Evolutionary conservation across 257 asterid genomes (phyloP).

Genomic region (Salvia hispanica): DNA sequence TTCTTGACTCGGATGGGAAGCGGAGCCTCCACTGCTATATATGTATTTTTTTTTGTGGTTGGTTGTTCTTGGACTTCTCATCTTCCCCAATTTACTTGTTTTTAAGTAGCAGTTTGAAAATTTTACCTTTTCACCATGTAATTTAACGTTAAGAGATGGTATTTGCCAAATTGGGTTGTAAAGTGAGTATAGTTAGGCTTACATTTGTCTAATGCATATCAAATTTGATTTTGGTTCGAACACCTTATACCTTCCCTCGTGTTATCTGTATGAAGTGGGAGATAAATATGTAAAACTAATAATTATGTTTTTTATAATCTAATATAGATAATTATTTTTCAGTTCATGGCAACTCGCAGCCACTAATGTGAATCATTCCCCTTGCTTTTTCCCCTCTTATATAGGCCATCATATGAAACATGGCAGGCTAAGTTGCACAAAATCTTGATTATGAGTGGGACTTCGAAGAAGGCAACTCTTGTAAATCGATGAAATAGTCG

Average conservation of each 20-base stretch:
- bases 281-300: not conserved
- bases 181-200: slow-evolving; percentile 42
- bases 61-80: slow-evolving; percentile 25
- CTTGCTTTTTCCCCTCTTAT: too few species aligned
- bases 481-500: too few species aligned
- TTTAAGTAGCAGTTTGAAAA: slow-evolving; percentile 25
- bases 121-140: slow-evolving; percentile 27
- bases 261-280: slow-evolving; percentile 26
- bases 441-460: too few species aligned
- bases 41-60: slow-evolving; percentile 27
- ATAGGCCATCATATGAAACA: too few species aligned
- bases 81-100: slow-evolving; percentile 33
- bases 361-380: too few species aligned
- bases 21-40: slow-evolving; percentile 27
- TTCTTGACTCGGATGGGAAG: slow-evolving; percentile 31
- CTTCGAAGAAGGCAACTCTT: too few species aligned
- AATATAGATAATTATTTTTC: too few species aligned
- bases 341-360: too few species aligned
- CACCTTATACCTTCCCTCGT: not conserved
- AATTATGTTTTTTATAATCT: too few species aligned
- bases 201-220: slow-evolving; percentile 18
- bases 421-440: too few species aligned
- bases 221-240: slow-evolving; percentile 1
- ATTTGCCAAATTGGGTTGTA: slow-evolving; percentile 38
- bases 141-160: slow-evolving; percentile 25